These are phyloP conservation scores for Lodderomyces parapsilosis DNA, from an alignment of 1,139 yeast species.

Conservation along the genomic window DNA sequence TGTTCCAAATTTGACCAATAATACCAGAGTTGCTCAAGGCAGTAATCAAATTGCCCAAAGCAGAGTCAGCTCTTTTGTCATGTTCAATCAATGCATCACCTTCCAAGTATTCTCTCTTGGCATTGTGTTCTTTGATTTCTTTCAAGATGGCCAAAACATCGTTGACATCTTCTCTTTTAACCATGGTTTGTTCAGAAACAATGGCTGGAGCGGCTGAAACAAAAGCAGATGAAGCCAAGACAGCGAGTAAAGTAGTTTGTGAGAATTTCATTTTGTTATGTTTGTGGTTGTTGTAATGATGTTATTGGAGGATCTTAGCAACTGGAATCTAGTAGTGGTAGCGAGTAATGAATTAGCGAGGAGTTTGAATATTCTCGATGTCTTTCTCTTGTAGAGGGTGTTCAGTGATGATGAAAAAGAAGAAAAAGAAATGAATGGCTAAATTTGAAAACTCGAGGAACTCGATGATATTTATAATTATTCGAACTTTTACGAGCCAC, in stretches of 20 bases:
- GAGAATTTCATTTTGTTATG: constrained; percentile 39
- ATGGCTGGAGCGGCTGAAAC: constrained; percentile 43
- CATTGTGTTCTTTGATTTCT: constrained; percentile 31
- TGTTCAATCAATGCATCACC: constrained; percentile 29
- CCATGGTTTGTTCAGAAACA: constrained; percentile 22
- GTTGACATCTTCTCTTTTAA: constrained; percentile 37
- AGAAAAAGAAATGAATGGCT: constrained; percentile 3
- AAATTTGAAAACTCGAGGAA: not conserved
- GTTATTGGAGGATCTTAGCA: not conserved
- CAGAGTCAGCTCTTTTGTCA: constrained; percentile 39
- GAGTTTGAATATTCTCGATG: not conserved
- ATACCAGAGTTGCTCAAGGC: constrained; percentile 44
- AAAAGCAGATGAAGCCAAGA: constrained; percentile 40
- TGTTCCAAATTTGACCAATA: constrained; percentile 35
- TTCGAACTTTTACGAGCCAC: not conserved
- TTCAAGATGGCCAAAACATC: constrained; percentile 34
- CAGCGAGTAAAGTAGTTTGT: constrained; percentile 41
- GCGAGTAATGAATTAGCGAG: constrained; percentile 6
- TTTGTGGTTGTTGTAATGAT: not conserved
- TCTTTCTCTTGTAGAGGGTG: not conserved
- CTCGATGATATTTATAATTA: not conserved
- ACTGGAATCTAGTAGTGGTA: not conserved
- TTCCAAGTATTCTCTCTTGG: constrained; percentile 35
- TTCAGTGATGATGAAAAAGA: constrained; percentile 4
- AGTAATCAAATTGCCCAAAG: constrained; percentile 35